Evolutionary conservation across 2,329 filamentous ascomycete genomes (phyloP), one percentile per base, ranked within the genome.

Genomic region (Allantophomopsis lycopodina): DNA sequence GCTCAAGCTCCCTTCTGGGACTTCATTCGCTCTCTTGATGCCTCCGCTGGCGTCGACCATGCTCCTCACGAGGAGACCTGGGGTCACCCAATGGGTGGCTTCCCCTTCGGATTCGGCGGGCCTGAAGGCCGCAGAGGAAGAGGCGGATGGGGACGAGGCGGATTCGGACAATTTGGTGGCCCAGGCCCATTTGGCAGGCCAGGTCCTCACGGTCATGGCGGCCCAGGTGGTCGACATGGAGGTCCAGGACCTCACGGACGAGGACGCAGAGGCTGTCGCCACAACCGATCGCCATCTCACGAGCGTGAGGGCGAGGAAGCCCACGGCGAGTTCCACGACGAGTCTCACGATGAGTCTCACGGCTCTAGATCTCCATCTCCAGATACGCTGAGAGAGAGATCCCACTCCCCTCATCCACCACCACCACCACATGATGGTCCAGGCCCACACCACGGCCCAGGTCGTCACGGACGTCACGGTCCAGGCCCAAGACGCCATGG

Each of bases 331-430:
- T 57, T 20, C 18, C 18, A 20, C 18, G 18, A 20, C 4, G 18
- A 20, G 5, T 28, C 23, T 5, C 23, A 28, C 23, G 23, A 28
- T 8, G 23, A 28, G 23, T 28, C 41, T 42, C 54, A 32, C 40
- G 55, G 28, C 40, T 46, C 34, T 38, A 44, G 17, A 45, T 43
- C 37, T 36, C 44, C 40, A 34, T 45, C 46, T 36, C 41, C 48
- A 35, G 46, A 50, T 36, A 46, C 46, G 16, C 47, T 54, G 12
- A 49, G 51, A 39, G 33, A 45, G 44, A 40, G 60, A 62, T 45
- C 64, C 63, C 42, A 49, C 52, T 11, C 61, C 8, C 39, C 41
- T 36, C 37, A 36, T 15, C 37, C 38, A 17, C 32, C 32, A 12
- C 37, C 38, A 17, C 32, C 32, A 12, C 36, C 32, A 35, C 21